Conservation (phyloP, 2,329 filamentous ascomycete genomes). For the Colletotrichum simmondsii region DNA sequence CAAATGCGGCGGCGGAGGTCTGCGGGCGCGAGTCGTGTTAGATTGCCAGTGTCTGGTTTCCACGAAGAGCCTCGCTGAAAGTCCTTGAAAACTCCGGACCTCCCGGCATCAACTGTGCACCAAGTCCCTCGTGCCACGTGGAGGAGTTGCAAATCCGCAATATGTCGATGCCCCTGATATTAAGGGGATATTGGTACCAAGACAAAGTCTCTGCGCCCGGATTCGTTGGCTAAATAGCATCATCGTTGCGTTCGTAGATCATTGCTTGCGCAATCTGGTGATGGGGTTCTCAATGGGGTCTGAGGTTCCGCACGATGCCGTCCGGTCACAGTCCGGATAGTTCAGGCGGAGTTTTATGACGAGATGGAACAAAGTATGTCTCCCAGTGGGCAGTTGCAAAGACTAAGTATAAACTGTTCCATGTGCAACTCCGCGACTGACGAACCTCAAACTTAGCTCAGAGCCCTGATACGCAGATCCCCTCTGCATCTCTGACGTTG, state of each 20-base stretch:
- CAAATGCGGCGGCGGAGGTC: not conserved
- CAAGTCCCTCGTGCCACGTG: conserved; percentile 18
- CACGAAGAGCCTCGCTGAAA: not conserved
- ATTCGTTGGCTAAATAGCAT: not conserved
- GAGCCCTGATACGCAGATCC: conserved; percentile 18
- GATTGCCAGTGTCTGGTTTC: not conserved
- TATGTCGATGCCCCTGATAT: conserved; percentile 19
- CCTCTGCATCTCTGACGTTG: not conserved
- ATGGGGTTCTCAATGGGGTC: not conserved
- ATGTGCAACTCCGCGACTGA: not conserved
- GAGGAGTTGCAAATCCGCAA: not conserved
- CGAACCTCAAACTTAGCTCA: conserved; percentile 10
- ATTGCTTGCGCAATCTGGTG: conserved; percentile 6
- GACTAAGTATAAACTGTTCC: not conserved
- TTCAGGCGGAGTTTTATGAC: too few species aligned
- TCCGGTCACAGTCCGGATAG: not conserved
- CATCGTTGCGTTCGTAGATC: not conserved
- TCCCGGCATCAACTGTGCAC: conserved; percentile 14
- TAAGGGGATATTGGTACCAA: conserved; percentile 22
- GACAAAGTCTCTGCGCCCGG: not conserved
- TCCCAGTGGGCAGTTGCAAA: not conserved
- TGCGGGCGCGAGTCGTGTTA: conserved; percentile 12
- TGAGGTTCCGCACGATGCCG: not conserved
- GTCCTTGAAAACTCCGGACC: conserved; percentile 6
- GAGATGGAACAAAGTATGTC: not conserved